These are phyloP conservation scores for Phialophora tarda DNA, from an alignment of 2,329 filamentous ascomycete species.

Conservation along the genomic window DNA sequence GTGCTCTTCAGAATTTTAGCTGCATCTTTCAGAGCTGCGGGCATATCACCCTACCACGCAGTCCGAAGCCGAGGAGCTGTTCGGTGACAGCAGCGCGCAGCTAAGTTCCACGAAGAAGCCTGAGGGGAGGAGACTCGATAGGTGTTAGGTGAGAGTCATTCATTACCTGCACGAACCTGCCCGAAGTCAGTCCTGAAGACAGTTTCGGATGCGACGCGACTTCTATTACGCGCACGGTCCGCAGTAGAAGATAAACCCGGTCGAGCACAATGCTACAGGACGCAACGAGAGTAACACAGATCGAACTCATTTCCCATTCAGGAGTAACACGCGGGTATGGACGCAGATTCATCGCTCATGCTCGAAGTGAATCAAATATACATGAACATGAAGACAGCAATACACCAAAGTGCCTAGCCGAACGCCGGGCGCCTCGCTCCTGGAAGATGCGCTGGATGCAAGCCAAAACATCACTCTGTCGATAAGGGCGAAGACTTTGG, in stretches of 20 bases:
- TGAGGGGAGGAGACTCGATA: neutral
- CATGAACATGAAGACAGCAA: neutral
- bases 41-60: conserved; percentile 36
- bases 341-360: neutral
- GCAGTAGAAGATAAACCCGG: neutral
- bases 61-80: neutral
- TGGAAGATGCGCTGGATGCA: neutral
- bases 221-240: neutral
- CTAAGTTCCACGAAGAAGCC: neutral
- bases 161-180: neutral
- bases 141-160: neutral
- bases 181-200: neutral
- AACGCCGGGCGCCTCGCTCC: conserved; percentile 1
- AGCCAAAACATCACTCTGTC: neutral
- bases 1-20: conserved; percentile 73
- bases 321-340: neutral
- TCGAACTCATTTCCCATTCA: neutral
- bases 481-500: conserved; percentile 3
- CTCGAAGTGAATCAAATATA: neutral
- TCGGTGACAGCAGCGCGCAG: neutral
- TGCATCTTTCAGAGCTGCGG: conserved; percentile 40
- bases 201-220: neutral
- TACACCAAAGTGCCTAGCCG: neutral
- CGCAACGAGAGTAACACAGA: neutral
- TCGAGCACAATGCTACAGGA: neutral